Base-by-base conservation (phyloP, 2,329 filamentous ascomycete genomes). In the Colletotrichum scovillei region DNA sequence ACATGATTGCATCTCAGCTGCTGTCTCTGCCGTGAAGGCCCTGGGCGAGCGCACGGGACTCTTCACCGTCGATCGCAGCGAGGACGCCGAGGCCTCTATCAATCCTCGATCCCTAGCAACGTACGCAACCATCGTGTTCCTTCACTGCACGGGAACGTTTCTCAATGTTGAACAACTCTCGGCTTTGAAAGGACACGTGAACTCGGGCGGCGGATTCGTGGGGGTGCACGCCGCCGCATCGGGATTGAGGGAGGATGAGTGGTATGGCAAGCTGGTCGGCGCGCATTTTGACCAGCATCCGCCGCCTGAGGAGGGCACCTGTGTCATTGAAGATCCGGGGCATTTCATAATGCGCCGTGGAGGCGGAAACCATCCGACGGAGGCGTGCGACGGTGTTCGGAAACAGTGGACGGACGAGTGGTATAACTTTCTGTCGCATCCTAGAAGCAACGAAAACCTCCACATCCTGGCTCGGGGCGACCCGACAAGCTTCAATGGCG, bases 401-500 rank as follows among this genome's bases (percentile, higher is more conserved):
- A 67, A 38, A 74, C 66, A 74, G 5, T 84, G 80, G 79, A 79
- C 81, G 66, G 84, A 86, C 63, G 84, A 86, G 76, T 86, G 83
- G 83, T 86, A 86, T 77, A 84, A 84, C 70, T 85, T 84, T 71
- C 74, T 77, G 63, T n/a, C 66, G 38, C 81, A 81, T 53, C 80
- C 80, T 3, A 77, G 79, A 35, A 62, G 55, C 3, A 77, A 77
- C 28, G 57, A 63, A 3, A 77, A 77, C 38, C 77, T 83, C 11
- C 76, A 78, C 35, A 77, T 85, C 11, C 76, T 86, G n/a, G 67
- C 84, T 49, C 76, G 78, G 0, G 81, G 82, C 30, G 81, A 83
- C 58, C 82, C 84, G 75, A 70, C 71, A 16, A 79, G 76, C 7
- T 85, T 82, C 64, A 16, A 76, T 11, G 84, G 83, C 1, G 82